A percentile compares a stretch with the other conserved stretches of the same genome.
phyloP scores from a whole-genome alignment of 78 protist genomes.

The slime mould (Dictyostelium discoideum) region DNA sequence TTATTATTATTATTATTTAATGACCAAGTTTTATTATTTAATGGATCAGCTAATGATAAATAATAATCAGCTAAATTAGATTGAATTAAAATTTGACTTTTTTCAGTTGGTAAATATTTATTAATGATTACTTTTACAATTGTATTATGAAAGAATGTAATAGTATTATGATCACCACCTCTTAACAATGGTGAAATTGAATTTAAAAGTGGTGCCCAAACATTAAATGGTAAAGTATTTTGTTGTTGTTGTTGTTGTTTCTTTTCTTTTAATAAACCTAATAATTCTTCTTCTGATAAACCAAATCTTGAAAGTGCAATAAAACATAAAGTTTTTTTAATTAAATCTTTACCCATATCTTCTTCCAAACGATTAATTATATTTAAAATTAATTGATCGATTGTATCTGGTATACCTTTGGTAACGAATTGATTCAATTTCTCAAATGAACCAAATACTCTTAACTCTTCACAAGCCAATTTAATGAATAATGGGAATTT shows the following conservation, averaged over 20 bases:
- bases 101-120: slow-evolving; percentile 51
- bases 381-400: slow-evolving; percentile 1
- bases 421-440: slow-evolving; percentile 14
- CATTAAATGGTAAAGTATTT: slow-evolving; percentile 27
- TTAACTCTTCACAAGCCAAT: slow-evolving; percentile 64
- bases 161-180: not conserved
- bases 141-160: slow-evolving; percentile 54
- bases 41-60: slow-evolving; percentile 10
- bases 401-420: slow-evolving; percentile 62
- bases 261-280: slow-evolving; percentile 39
- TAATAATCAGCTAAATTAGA: slow-evolving; percentile 31
- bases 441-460: slow-evolving; percentile 65
- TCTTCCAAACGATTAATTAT: slow-evolving; percentile 50
- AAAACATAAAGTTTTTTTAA: slow-evolving; percentile 46
- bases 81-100: slow-evolving; percentile 19
- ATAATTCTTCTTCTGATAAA: slow-evolving; percentile 25
- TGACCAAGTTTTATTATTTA: not conserved
- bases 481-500: slow-evolving; percentile 52
- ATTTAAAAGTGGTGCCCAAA: slow-evolving; percentile 55
- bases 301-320: slow-evolving; percentile 59
- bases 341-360: slow-evolving; percentile 61
- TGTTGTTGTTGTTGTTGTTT: not conserved
- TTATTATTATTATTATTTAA: not conserved
- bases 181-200: slow-evolving; percentile 17
- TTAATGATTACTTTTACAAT: slow-evolving; percentile 26